Evolutionary conservation across 2,329 filamentous ascomycete species (phyloP), one percentile per base, ranked within the genome.

Genomic region (Diaporthe australafricana): DNA sequence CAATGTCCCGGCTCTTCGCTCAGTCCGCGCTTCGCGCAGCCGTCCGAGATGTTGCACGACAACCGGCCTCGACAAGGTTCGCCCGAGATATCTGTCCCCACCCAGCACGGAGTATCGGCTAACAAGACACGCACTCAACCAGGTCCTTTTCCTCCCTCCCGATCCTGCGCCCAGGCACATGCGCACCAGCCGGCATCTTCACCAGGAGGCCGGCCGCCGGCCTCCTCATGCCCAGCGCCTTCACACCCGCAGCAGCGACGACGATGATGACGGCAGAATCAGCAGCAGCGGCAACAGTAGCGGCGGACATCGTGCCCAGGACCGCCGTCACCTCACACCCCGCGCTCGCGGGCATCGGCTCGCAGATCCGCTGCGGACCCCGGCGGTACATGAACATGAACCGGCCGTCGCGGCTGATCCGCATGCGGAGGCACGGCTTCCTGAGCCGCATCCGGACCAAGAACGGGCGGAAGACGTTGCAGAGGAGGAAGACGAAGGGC

Each of bases 371-470:
- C 70, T 90, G 86, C 82, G 89, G 87, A 1, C 89, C 88, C 60
- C 85, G 88, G 72, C 65, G 50, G 63, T 55, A 72, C 65, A 85
- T 88, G 77, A 90, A 87, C 40, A 87, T 90, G 87, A 85, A 87
- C 70, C 81, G 84, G 63, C 81, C 85, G 70, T 89, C 86, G 69
- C 84, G 89, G 45, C 81, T 90, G 68, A 79, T 90, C 17, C 87
- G 90, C 80, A 91, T 90, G 84, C 84, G 89, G 30, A 84, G 88
- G 75, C 86, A 87, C 75, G 89, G 89, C 1, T 91, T 90, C 76
- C 79, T 91, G 60, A 84, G 82, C 75, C 82, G 89, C 47, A 79
- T 85, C 75, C 81, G 84, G 75, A 85, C 84, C 56, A 84, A 83
- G 77, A 86, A 83, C 12, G 89, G 89, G 3, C 82, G 84, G 71